Evolutionary conservation across 495 filamentous ascomycete species (phyloP), one percentile per base, ranked within the genome.

Genomic region (Hypomontagnella monticulosa): DNA sequence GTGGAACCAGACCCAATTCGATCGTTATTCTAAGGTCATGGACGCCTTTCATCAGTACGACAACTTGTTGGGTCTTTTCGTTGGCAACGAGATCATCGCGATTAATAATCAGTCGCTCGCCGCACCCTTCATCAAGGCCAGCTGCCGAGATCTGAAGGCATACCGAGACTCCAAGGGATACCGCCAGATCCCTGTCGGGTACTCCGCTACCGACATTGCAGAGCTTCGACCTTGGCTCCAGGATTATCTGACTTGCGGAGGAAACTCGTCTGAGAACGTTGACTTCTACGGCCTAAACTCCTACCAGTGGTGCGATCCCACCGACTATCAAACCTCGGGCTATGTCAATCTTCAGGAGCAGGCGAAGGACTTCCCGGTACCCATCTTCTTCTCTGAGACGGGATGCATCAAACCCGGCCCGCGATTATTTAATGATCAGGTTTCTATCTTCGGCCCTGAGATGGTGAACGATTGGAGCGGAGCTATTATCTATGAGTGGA

Each of bases 241-340:
- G 75, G 88, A 97, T 71, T 97, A 97, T 75, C 79, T 97, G 32
- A 89, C 90, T 9, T 97, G 93, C 75, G 87, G 87, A 43, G 76
- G 75, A 49, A 87, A 94, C 69, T 23, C 80, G 18, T 84, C 85
- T 5, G 90, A 94, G 63, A 84, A 84, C 9, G 78, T 94, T 59
- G 93, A 97, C 71, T 94, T 96, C 78, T 97, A 90, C 74, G 83
- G 86, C 11, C 79, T 97, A 34, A 96, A 97, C 69, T 90, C 91
- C 37, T 97, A 97, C 67, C 88, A 92, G 71, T 97, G 93, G 93
- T 97, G 93, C 67, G 83, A 88, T 54, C 79, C 85, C n/a, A 76
- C 80, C 12, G 80, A 79, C 32, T 93, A 88, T 75, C 53, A 70
- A 19, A 78, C 75, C 7, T 94, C 91, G 16, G 92, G 91, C 56